Base-by-base conservation (phyloP, 108 stramenopile genomes). In the Pseudonitzschia pungens region DNA sequence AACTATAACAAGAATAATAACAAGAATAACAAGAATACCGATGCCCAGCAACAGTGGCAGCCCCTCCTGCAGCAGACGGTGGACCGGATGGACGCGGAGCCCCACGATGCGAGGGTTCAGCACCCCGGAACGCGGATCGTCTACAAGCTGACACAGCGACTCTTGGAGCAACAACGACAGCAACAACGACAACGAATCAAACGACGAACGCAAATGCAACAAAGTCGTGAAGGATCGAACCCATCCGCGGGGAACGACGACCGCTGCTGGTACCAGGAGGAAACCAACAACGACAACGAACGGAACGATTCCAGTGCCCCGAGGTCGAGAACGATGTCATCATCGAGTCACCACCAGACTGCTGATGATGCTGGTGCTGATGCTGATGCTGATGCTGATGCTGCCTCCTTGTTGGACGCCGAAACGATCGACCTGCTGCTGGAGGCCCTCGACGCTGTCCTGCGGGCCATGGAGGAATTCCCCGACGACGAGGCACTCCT, bases 401-500 rank as follows among this genome's bases (percentile, higher is more conserved):
- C n/a, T n/a, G 36, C 36, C 36, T 36, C 36, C n/a, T n/a, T n/a
- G n/a, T n/a, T n/a, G n/a, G 36, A 36, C 6, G 4, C 36, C 36
- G 45, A 48, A 48, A 48, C 45, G 45, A 48, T 18, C 45, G 60
- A 62, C 1, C 36, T 62, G 18, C 0, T 62, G 16, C 26, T 9
- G 32, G 60, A 62, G 14, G 32, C 36, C n/a, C 3, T 50, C 0
- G 66, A 48, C 0, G 5, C 66, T 0, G n/a, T 67, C 45, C 44
- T 67, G 15, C 27, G 8, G 15, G 66, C 66, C 4, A 67, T 67
- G 66, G 66, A 67, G 24, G 45, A 48, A 22, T 67, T 48, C 43
- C 45, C 66, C 0, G 66, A 67, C 36, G 66, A 67, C 36, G 66
- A 44, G 8, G 28, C 27, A 3, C 7, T 67, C 14, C 42, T 40